Evolutionary conservation across 2,329 filamentous ascomycete genomes (phyloP).

Genomic region (Chrysoporthe austroafricana): DNA sequence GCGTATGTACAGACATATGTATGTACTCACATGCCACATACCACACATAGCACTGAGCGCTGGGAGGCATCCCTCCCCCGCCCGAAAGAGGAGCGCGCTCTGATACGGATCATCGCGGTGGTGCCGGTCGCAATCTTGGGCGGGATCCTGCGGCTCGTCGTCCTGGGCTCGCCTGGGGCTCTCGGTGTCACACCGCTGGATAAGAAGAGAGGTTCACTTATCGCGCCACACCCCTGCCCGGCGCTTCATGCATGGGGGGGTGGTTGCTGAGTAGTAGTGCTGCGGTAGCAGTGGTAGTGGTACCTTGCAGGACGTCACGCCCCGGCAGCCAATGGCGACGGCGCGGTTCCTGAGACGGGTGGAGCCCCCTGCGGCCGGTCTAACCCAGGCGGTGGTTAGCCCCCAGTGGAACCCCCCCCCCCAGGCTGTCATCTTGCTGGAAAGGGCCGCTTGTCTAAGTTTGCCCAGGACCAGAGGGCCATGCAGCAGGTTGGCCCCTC

Average conservation of each 20-base stretch:
- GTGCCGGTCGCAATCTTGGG: slow-evolving; percentile 5
- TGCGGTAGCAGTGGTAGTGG: not conserved
- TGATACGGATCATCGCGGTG: not conserved
- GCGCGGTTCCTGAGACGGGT: slow-evolving; percentile 10
- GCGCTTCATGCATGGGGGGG: no score
- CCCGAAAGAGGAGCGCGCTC: slow-evolving; percentile 4
- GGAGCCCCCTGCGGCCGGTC: not conserved
- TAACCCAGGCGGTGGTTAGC: not conserved
- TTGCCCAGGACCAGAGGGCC: no score
- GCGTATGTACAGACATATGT: no score
- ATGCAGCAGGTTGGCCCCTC: no score
- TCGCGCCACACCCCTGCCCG: no score
- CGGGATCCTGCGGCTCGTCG: not conserved
- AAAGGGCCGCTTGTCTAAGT: no score
- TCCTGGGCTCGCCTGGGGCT: no score
- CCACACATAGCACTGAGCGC: no score
- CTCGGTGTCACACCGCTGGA: not conserved
- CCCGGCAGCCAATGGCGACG: slow-evolving; percentile 9
- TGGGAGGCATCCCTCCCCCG: no score
- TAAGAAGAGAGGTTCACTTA: not conserved
- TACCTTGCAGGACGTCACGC: not conserved
- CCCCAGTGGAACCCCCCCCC: not conserved
- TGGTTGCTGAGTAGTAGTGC: not conserved
- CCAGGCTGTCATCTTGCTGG: not conserved
- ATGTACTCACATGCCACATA: no score